Conservation (phyloP, 2,329 filamentous ascomycete genomes). For the Colletotrichum simmondsii region DNA sequence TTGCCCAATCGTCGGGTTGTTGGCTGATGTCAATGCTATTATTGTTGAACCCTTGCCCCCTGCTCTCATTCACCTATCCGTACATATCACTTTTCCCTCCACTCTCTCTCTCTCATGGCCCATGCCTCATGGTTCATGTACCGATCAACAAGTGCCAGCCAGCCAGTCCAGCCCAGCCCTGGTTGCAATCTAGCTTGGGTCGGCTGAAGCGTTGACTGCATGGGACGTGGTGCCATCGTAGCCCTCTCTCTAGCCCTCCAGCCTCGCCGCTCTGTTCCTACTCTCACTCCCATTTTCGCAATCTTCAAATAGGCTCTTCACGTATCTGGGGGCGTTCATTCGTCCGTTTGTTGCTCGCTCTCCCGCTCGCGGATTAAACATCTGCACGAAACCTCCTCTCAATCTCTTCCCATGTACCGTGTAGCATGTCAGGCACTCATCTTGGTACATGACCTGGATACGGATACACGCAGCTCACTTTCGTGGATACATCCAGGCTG, state of each 20-base stretch:
- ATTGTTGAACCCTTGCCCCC: conserved; percentile 2
- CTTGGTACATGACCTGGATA: conserved; percentile 7
- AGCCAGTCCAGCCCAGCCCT: conserved; percentile 13
- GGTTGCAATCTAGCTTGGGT: conserved; percentile 12
- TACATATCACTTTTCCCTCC: background rate
- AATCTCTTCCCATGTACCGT: conserved; percentile 2
- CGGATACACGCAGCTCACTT: conserved; percentile 12
- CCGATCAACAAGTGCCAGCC: conserved; percentile 9
- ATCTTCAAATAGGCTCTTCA: background rate
- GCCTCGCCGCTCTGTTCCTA: conserved; percentile 27
- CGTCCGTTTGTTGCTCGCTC: background rate
- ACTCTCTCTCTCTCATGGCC: background rate
- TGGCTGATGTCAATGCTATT: conserved; percentile 30
- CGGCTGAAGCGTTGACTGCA: conserved; percentile 31
- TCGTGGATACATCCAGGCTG: conserved; percentile 20
- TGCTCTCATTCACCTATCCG: conserved; percentile 7
- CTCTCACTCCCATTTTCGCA: conserved; percentile 8
- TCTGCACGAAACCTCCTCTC: conserved; percentile 4
- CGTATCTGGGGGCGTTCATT: background rate
- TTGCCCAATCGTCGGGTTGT: conserved; percentile 25
- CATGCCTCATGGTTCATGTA: background rate
- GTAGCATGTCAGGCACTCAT: conserved; percentile 25
- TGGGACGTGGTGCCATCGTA: conserved; percentile 29
- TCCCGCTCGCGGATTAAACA: conserved; percentile 4
- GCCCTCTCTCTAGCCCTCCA: conserved; percentile 17